Base-by-base conservation (phyloP, 208 protist genomes). In the Leishmania aethiopica region DNA sequence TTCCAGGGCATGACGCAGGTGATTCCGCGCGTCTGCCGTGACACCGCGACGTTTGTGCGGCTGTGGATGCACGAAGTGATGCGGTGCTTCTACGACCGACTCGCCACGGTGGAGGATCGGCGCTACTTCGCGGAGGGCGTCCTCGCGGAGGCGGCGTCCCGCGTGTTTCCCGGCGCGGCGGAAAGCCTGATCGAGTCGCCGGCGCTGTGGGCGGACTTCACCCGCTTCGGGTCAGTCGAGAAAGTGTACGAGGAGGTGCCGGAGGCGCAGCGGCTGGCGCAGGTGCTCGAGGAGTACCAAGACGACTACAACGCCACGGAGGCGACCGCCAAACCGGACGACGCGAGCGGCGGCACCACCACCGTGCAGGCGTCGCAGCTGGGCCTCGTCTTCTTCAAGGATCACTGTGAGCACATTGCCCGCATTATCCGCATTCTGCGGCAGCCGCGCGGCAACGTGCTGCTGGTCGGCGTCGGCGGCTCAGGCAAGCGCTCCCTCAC, bases 391-490 rank as follows among this genome's bases (percentile, higher is more conserved):
- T 98, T 98, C 87, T 98, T 98, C 87, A 93, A 93, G 81, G 96
- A 98, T 79, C 98, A 99, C 82, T 97, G 99, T 84, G 91, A 98
- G 79, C 99, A 99, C 87, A 86, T 99, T 11, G 90, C 96, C 6
- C 95, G 99, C 76, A 98, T 99, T 78, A 96, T 97, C 37, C 95
- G 99, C 57, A 95, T 99, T 80, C 84, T 99, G 17, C 94, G 99
- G 7, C 98, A 99, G 91, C 98, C 98, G 57, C 96, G 98, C 47
- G 98, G 99, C 83, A 98, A 99, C 87, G 95, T 96, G 17, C 95
- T 99, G 42, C 93, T 99, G 2, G 97, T 99, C 22, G 99, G 99
- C 73, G 98, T 99, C 37, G 98, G 98, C 72, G 99, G 99, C 70
- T 98, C 92, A 10, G 99, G 99, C 66, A 99, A 99, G 90, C 98